phyloP scores from a whole-genome alignment of 192 early-diverging fungal genomes.

The Backusella psychrophila region DNA sequence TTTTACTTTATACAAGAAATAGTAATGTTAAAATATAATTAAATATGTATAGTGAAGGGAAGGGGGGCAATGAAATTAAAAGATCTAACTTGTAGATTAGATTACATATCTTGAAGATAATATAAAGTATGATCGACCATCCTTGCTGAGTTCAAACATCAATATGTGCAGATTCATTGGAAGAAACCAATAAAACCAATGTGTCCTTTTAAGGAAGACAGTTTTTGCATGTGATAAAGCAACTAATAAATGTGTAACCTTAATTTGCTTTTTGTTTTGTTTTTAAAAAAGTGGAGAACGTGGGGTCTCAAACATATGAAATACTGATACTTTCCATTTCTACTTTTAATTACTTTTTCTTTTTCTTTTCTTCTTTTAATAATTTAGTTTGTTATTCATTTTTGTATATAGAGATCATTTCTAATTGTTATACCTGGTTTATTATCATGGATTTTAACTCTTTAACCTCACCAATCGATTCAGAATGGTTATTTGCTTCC shows the following conservation, averaged over 20 bases:
- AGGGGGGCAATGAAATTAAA: not conserved
- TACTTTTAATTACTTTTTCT: not conserved
- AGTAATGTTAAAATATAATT: not conserved
- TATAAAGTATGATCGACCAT: not conserved
- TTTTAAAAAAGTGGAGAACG: constrained; percentile 9
- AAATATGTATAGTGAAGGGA: not conserved
- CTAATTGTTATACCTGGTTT: not conserved
- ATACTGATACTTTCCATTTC: not conserved
- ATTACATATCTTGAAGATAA: not conserved
- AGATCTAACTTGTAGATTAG: not conserved
- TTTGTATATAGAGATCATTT: not conserved
- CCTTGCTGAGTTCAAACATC: not conserved
- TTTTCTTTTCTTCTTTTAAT: not conserved
- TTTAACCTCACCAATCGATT: not conserved
- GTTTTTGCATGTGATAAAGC: constrained; percentile 10
- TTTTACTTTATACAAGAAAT: not conserved
- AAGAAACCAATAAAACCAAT: not conserved
- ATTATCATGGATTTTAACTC: not conserved
- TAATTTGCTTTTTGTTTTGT: not conserved
- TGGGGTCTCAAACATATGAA: constrained; percentile 5
- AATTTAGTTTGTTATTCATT: not conserved
- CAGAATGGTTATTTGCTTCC: not conserved
- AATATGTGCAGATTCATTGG: not conserved
- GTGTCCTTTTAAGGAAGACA: constrained; percentile 5
- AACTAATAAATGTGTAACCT: constrained; percentile 2